Evolutionary conservation across 1,284 basidiomycete genomes (phyloP).

Genomic region (Trichosporon faecale): DNA sequence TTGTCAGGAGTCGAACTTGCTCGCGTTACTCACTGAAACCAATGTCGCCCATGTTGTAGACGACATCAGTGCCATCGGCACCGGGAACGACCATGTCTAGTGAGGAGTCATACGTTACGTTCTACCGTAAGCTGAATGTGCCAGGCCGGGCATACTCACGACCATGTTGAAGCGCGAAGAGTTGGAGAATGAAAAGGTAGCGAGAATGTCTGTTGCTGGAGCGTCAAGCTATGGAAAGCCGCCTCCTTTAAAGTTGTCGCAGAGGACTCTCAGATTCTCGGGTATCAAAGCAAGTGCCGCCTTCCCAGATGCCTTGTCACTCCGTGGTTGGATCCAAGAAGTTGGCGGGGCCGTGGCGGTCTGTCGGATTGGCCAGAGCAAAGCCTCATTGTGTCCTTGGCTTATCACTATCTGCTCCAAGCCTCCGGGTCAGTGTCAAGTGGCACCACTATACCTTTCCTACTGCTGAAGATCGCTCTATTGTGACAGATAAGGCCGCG

Average conservation of each 20-base stretch:
- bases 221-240: background rate
- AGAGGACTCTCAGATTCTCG: background rate
- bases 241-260: background rate
- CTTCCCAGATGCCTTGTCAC: background rate
- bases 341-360: background rate
- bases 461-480: background rate
- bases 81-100: constrained; percentile 47
- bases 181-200: background rate
- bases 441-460: background rate
- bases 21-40: constrained; percentile 53
- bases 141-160: background rate
- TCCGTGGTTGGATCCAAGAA: background rate
- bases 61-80: constrained; percentile 46
- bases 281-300: background rate
- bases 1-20: background rate
- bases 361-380: background rate
- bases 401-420: background rate
- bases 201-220: background rate
- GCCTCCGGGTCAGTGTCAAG: background rate
- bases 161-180: background rate
- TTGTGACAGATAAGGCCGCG: background rate
- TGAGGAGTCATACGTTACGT: constrained; percentile 47
- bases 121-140: constrained; percentile 16
- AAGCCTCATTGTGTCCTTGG: background rate
- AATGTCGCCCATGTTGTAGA: constrained; percentile 58